Evolutionary conservation across 2,329 filamentous ascomycete genomes (phyloP), one percentile per base, ranked within the genome.

Genomic region (Fulvia fulva): DNA sequence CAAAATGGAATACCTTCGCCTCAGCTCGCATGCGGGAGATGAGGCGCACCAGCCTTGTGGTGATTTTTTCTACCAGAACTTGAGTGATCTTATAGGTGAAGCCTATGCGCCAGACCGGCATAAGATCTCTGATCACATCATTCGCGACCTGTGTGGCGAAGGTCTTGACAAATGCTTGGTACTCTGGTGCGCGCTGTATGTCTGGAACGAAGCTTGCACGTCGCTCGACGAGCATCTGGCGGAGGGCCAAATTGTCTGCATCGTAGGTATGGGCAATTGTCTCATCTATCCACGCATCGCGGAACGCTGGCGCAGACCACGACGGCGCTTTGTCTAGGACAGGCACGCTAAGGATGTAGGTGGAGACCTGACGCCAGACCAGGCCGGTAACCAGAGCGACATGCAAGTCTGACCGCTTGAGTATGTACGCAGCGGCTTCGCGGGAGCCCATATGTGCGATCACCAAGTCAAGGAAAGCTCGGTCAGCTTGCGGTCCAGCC

Each of bases 11-110:
- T 7, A 30, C 23, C 50, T 56, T 59, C 16, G 51, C 21, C 30
- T 59, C 57, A n/a, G 32, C 23, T 6, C 57, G 57, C 57, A 59
- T 59, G 23, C 57, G 53, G 14, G 55, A 21, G 28, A 50, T 50
- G 30, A 59, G 30, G n/a, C 57, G 57, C 14, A 59, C 49, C 23
- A 59, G 44, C 32, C 56, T 56, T 22, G 30, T 47, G 32, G 55
- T 55, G 2, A 50, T 37, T 16, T 56, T 54, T 2, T 41, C 37
- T 14, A 23, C 21, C 22, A 59, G 49, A 6, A 53, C 43, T 16
- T 34, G 5, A 22, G 28, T 19, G 32, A 41, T 41, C n/a, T 23
- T 21, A 9, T 26, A n/a, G 32, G 9, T 19, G 12, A 8, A 45
- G 25, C 25, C 34, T 2, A 30, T 23, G 23, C 43, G 34, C 53